Base-by-base conservation (phyloP, 1,284 basidiomycete species). In the Sphaerobolus stellatus region DNA sequence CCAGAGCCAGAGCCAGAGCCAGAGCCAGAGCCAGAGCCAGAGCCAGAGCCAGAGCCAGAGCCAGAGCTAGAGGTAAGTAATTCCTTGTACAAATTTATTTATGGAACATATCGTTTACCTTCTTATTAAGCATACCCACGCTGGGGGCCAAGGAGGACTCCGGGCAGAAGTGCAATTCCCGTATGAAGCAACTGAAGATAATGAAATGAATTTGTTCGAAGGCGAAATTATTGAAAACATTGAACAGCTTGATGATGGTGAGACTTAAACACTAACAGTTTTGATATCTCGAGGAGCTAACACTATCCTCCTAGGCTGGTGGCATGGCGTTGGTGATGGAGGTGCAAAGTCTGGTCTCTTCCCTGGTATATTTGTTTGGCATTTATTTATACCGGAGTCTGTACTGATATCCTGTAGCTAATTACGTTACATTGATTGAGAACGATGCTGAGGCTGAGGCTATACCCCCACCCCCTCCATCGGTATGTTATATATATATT, bases 151-250 rank as follows among this genome's bases (percentile, higher is more conserved):
- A 67, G 80, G 90, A 58, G 55, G 25, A n/a, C 31, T 80, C 7
- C 77, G 77, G 46, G 88, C 86, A 1, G 69, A 87, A 29, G 88
- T 87, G 1, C 61, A 88, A 27, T 95, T 85, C 68, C 85, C 88
- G 11, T 96, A 95, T 64, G 86, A 89, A 66, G 86, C 86, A 25
- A 75, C 81, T 8, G 91, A 93, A 70, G 88, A 93, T 59, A 93
- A 94, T 65, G 94, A 97, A 67, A 84, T 96, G 72, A 71, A 72
- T 50, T 78, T 97, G 20, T 62, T 75, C 2, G 92, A 95, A 68
- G 94, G 92, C 48, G 90, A 94, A 66, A 71, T 86, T 34, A 84
- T 96, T 52, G 83, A 88, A 51, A 80, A 90, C 60, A 84, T 95
- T 45, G 90, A 94, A 68, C 82, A 90, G 70, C 67, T 92, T n/a